phyloP scores from a whole-genome alignment of 73 alveolate species.

The Paramecium sonneborni region DNA sequence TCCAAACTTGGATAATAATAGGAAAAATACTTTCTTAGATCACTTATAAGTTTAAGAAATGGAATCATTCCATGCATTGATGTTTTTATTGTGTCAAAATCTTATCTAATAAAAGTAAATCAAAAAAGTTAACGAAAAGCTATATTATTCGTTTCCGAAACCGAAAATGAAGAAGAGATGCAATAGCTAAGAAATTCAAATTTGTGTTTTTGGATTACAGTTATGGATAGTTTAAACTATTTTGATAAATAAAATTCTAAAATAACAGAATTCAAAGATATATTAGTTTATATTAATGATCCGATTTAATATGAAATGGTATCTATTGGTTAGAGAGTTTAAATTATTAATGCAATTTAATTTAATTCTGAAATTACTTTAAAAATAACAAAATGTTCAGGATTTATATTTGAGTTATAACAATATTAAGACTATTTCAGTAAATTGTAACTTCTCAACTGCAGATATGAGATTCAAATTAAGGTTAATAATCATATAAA shows the following conservation, averaged over 20 bases:
- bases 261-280: background rate
- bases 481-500: background rate
- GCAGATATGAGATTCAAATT: background rate
- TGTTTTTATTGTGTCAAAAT: background rate
- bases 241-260: background rate
- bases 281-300: background rate
- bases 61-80: slow-evolving; percentile 37
- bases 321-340: background rate
- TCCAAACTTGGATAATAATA: background rate
- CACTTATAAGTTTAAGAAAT: background rate
- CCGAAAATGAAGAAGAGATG: background rate
- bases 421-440: background rate
- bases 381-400: background rate
- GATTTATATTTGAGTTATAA: background rate
- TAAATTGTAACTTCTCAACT: background rate
- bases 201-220: background rate
- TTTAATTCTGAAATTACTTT: background rate
- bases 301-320: background rate
- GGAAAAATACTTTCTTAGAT: background rate
- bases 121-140: background rate
- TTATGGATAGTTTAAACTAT: background rate
- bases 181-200: background rate
- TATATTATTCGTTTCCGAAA: background rate
- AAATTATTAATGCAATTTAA: background rate
- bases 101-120: background rate